Conservation (phyloP, 2,329 filamentous ascomycete species). For the Microdochium bolleyi region DNA sequence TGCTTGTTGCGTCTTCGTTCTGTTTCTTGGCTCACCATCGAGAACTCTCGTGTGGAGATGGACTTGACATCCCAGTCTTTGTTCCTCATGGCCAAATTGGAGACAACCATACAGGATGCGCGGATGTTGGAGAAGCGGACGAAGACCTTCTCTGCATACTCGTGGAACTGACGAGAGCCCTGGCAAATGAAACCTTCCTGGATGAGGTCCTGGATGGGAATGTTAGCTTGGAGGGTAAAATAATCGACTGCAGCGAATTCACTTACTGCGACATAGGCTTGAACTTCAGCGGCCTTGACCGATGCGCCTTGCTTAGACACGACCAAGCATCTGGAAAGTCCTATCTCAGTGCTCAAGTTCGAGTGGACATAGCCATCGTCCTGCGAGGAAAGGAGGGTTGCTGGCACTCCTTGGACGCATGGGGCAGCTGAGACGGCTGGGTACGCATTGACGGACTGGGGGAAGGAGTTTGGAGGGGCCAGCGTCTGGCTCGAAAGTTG, state of each 20-base stretch:
- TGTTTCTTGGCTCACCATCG: conserved; percentile 20
- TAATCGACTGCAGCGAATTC: background rate
- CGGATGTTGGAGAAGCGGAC: conserved; percentile 53
- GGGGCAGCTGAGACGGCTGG: background rate
- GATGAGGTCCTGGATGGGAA: conserved; percentile 27
- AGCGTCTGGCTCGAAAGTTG: background rate
- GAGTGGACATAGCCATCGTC: conserved; percentile 19
- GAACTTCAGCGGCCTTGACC: background rate
- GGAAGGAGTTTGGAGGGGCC: background rate
- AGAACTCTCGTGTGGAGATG: conserved; percentile 35
- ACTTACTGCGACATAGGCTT: conserved; percentile 34
- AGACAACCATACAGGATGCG: conserved; percentile 44
- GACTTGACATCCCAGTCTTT: conserved; percentile 38
- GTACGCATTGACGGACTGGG: background rate
- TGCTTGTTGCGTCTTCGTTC: background rate
- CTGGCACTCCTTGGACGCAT: background rate
- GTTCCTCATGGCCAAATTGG: conserved; percentile 33
- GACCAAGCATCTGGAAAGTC: conserved; percentile 35
- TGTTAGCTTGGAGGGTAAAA: conserved; percentile 7
- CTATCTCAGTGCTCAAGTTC: conserved; percentile 35
- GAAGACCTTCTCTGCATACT: conserved; percentile 34
- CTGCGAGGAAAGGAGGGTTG: background rate
- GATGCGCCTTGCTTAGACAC: conserved; percentile 19
- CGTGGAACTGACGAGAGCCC: conserved; percentile 27
- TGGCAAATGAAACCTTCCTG: conserved; percentile 23